phyloP scores from a whole-genome alignment of 1,139 yeast species.

The Zhuliangozyma parablackwelliae region DNA sequence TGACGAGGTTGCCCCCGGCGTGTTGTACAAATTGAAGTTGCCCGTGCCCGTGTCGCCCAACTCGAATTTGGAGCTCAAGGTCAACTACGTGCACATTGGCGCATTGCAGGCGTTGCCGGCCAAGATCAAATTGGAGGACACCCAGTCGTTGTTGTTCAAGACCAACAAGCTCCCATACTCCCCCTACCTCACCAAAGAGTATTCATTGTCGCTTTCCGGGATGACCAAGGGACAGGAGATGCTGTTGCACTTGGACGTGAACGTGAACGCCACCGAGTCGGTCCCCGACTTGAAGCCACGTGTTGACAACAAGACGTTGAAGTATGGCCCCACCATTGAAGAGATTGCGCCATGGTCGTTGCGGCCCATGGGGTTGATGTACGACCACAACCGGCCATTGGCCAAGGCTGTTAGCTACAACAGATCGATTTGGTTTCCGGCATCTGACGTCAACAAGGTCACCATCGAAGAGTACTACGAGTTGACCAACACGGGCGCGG shows the following conservation, averaged over 20 bases:
- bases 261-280: slow-evolving; percentile 6
- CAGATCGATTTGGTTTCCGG: slow-evolving; percentile 73
- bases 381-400: slow-evolving; percentile 65
- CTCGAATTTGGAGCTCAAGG: slow-evolving; percentile 43
- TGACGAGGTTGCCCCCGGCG: slow-evolving; percentile 27
- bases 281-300: slow-evolving; percentile 27
- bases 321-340: slow-evolving; percentile 53
- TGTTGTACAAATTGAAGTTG: slow-evolving; percentile 43
- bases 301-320: slow-evolving; percentile 37
- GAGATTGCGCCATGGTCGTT: slow-evolving; percentile 44
- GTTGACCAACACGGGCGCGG: slow-evolving; percentile 71
- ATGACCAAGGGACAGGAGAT: slow-evolving; percentile 45
- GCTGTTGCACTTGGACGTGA: slow-evolving; percentile 12
- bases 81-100: slow-evolving; percentile 52
- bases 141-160: slow-evolving; percentile 55
- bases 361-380: slow-evolving; percentile 52
- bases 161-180: slow-evolving; percentile 57
- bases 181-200: slow-evolving; percentile 56
- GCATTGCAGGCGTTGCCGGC: slow-evolving; percentile 60
- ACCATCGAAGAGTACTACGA: slow-evolving; percentile 82
- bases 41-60: slow-evolving; percentile 69
- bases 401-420: slow-evolving; percentile 54
- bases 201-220: slow-evolving; percentile 49
- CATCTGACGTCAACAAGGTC: slow-evolving; percentile 34
- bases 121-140: slow-evolving; percentile 53